phyloP scores from a whole-genome alignment of 2,329 filamentous ascomycete species.

The Lachnellula willkommii region DNA sequence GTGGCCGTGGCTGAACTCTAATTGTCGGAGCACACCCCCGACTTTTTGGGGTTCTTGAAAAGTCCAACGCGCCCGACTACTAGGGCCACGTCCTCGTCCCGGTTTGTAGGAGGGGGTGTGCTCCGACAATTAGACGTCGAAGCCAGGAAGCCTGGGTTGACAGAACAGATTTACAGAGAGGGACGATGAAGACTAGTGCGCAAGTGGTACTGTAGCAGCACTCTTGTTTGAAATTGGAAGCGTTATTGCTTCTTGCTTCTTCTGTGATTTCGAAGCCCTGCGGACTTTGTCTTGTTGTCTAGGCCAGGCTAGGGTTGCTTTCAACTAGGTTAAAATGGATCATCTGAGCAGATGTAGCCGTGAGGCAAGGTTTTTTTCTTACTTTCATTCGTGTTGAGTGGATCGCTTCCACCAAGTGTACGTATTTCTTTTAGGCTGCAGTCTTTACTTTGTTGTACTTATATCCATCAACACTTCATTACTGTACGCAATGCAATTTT shows the following conservation, averaged over 20 bases:
- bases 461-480: background rate
- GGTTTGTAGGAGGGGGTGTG: too few relatives aligned
- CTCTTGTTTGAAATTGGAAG: constrained; percentile 11
- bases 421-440: constrained; percentile 4
- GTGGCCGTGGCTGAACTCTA: background rate
- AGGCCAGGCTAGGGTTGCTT: constrained; percentile 4
- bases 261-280: constrained; percentile 6
- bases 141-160: background rate
- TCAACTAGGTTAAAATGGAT: constrained; percentile 8
- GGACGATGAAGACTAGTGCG: constrained; percentile 9
- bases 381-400: too few relatives aligned
- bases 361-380: background rate
- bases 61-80: too few relatives aligned
- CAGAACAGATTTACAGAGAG: constrained; percentile 7
- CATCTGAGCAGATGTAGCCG: background rate
- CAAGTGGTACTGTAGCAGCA: constrained; percentile 8
- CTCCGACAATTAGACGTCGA: too few relatives aligned
- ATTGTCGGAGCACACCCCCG: too few relatives aligned
- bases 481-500: background rate
- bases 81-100: too few relatives aligned
- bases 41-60: too few relatives aligned
- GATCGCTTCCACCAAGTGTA: background rate
- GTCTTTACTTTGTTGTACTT: background rate
- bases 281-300: constrained; percentile 2
- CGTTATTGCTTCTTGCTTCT: constrained; percentile 7